Conservation (phyloP, 2,329 filamentous ascomycete genomes). For the Ceratocystis albifundus region DNA sequence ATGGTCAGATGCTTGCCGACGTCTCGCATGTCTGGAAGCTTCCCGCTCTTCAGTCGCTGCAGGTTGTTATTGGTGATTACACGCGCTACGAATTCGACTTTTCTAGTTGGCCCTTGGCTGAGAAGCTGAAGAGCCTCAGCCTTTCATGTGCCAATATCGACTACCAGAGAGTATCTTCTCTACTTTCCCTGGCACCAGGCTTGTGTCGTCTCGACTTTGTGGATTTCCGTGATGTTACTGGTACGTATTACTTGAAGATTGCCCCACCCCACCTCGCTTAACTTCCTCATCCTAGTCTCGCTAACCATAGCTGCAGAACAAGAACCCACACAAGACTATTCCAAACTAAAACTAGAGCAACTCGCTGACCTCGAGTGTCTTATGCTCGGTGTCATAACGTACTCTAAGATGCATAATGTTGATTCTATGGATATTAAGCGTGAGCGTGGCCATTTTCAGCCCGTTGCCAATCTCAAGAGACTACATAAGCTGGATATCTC, state of each 20-base stretch:
- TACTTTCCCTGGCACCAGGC: constrained; percentile 16
- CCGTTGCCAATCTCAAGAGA: constrained; percentile 17
- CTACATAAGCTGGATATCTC: constrained; percentile 20
- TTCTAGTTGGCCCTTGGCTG: not conserved
- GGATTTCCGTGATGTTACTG: constrained; percentile 19
- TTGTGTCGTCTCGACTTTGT: constrained; percentile 17
- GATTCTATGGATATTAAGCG: not conserved
- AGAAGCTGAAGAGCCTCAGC: not conserved
- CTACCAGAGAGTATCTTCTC: constrained; percentile 16
- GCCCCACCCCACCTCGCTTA: not conserved
- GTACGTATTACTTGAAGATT: constrained; percentile 5
- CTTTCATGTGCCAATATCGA: constrained; percentile 17
- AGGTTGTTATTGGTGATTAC: constrained; percentile 17
- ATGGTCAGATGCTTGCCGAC: constrained; percentile 10
- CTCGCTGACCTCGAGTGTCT: constrained; percentile 19
- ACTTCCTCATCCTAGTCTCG: not conserved
- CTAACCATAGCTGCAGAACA: constrained; percentile 6
- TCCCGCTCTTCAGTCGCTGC: constrained; percentile 11
- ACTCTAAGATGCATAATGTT: constrained; percentile 9
- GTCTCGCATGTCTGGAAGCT: constrained; percentile 16
- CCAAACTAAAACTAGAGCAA: constrained; percentile 19
- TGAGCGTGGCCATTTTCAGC: constrained; percentile 14
- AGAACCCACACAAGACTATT: constrained; percentile 14
- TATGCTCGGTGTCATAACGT: constrained; percentile 15
- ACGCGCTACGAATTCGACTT: constrained; percentile 16